These are phyloP conservation scores for Allium cepa DNA, from an alignment of 106 monocot genomes.

Conservation along the genomic window DNA sequence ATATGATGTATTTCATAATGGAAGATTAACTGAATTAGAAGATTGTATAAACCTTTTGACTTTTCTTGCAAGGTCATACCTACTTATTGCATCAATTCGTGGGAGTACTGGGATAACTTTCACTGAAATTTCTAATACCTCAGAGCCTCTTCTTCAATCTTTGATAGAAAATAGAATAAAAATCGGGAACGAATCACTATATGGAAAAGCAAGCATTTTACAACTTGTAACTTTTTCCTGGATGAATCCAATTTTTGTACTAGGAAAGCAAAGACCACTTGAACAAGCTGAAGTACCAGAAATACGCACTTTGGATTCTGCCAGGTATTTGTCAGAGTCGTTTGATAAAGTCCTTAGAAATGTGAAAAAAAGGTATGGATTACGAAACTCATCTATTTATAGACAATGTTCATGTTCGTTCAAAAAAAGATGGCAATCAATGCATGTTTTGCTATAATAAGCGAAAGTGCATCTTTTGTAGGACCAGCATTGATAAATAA, in stretches of 20 bases:
- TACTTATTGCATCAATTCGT: conserved; percentile 38
- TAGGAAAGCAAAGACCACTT: conserved; percentile 60
- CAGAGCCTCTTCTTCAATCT: conserved; percentile 52
- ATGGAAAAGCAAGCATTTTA: conserved; percentile 50
- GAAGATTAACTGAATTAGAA: conserved; percentile 10
- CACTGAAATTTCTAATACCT: conserved; percentile 8
- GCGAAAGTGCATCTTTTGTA: conserved; percentile 66
- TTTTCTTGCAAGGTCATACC: conserved; percentile 28
- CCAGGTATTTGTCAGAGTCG: conserved; percentile 35
- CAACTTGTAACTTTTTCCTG: conserved; percentile 86
- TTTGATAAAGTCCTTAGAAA: conserved; percentile 31
- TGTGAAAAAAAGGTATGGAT: conserved; percentile 31
- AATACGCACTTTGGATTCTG: conserved; percentile 49
- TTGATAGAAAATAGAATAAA: conserved; percentile 26
- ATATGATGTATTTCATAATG: conserved; percentile 14
- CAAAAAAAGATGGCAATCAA: conserved; percentile 70
- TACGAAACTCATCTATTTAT: conserved; percentile 42
- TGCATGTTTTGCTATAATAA: conserved; percentile 63
- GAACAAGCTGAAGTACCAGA: conserved; percentile 68
- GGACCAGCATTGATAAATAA: conserved; percentile 73
- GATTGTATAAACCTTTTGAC: conserved; percentile 23
- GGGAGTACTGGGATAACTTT: conserved; percentile 65
- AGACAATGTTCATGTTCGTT: conserved; percentile 53
- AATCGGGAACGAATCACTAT: conserved; percentile 31
- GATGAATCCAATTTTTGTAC: conserved; percentile 64